Evolutionary conservation across 441 rosid species (phyloP).

Genomic region (Breynia disticha): DNA sequence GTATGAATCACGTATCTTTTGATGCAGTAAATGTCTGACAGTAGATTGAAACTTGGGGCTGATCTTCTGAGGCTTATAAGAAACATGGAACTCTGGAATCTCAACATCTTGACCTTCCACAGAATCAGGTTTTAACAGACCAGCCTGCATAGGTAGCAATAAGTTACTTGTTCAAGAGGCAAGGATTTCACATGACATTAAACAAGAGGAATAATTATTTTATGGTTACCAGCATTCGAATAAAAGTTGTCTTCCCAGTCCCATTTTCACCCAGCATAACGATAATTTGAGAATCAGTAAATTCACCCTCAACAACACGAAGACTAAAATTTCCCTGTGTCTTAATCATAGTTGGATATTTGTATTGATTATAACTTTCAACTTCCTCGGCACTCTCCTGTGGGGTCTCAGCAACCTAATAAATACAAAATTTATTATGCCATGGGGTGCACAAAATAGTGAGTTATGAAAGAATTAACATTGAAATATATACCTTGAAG

Average conservation of each 20-base stretch:
- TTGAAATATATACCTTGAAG: slow-evolving; percentile 55
- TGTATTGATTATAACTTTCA: slow-evolving; percentile 86
- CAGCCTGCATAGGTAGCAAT: slow-evolving; percentile 48
- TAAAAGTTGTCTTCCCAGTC: slow-evolving; percentile 93
- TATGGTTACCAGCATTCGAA: slow-evolving; percentile 80
- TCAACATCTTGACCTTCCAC: slow-evolving; percentile 71
- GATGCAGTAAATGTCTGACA: slow-evolving; percentile 76
- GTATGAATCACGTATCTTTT: slow-evolving; percentile 77
- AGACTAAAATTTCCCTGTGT: slow-evolving; percentile 77
- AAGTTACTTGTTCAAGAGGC: slow-evolving; percentile 9
- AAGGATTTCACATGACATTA: not conserved
- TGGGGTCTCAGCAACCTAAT: slow-evolving; percentile 93
- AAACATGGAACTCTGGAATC: slow-evolving; percentile 89
- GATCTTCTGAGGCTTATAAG: slow-evolving; percentile 94
- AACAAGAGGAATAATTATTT: not conserved
- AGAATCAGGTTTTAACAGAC: slow-evolving; percentile 68
- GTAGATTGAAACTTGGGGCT: slow-evolving; percentile 67
- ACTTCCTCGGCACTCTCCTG: slow-evolving; percentile 83
- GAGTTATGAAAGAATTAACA: not conserved
- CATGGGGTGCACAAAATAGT: not conserved
- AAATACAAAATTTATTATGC: slow-evolving; percentile 6
- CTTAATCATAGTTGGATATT: slow-evolving; percentile 80
- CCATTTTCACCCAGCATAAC: slow-evolving; percentile 99
- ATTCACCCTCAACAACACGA: slow-evolving; percentile 85
- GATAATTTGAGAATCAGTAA: slow-evolving; percentile 90